Evolutionary conservation across 2,329 filamentous ascomycete species (phyloP), one percentile per base, ranked within the genome.

Genomic region (Cladosporium oxysporum): DNA sequence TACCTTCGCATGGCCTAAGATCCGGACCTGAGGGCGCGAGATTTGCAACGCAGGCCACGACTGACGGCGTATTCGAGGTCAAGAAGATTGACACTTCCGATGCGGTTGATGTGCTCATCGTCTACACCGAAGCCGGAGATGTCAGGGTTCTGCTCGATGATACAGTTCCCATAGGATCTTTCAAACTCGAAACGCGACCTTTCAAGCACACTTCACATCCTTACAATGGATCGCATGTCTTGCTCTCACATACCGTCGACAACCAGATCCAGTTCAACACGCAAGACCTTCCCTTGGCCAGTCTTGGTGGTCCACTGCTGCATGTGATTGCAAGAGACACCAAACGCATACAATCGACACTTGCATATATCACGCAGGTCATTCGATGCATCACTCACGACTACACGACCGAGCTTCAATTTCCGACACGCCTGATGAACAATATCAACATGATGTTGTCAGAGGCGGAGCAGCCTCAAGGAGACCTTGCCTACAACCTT

Each of bases 311-410:
- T 3, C 66, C 93, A 65, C 91, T 96, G 73, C 81, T 98, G 2
- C 91, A 93, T 31, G 83, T 97, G 5, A 83, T 98, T 14, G 90
- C 93, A 0, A 92, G 90, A 18, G 96, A 96, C 73, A 90, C 92
- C 5, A 96, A 93, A 0, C 92, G 52, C 79, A 68, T 98, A 18
- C 92, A 97, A 72, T 96, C 95, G 69, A 79, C 98, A 14, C 81
- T 97, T 8, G 85, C 92, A 58, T 98, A 99, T 75, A 85, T 97
- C 53, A 88, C 88, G 65, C 92, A 97, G 75, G 88, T 91, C 0
- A 88, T 95, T 68, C 83, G 87, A 37, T 91, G 94, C 69, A 91
- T 97, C 81, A 82, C 88, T 28, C 84, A 88, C 3, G 93, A 97
- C 76, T 97, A 91, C 87, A 91, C 91, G 72, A 90, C 91, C 41